These are phyloP conservation scores for Pleurotus eryngii DNA, from an alignment of 768 basidiomycete genomes.

Conservation along the genomic window DNA sequence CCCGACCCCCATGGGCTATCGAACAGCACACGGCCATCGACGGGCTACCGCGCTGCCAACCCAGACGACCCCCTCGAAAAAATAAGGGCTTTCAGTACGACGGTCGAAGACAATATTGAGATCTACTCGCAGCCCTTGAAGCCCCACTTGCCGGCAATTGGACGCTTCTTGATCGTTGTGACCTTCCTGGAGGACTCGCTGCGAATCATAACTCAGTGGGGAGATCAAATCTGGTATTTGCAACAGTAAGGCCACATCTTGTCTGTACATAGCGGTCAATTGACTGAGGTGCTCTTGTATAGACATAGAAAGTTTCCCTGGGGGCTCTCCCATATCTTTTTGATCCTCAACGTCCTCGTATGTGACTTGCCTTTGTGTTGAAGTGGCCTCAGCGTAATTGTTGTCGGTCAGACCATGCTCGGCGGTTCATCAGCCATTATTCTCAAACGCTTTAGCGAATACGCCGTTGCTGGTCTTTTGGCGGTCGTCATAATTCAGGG, in stretches of 20 bases:
- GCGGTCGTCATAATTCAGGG: conserved; percentile 93
- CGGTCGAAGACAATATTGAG: conserved; percentile 90
- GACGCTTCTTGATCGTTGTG: conserved; percentile 94
- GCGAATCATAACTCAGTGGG: conserved; percentile 91
- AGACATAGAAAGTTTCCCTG: conserved; percentile 96
- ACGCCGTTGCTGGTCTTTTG: conserved; percentile 86
- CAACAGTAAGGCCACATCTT: conserved; percentile 65
- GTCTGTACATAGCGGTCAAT: conserved; percentile 3
- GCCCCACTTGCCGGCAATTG: conserved; percentile 92
- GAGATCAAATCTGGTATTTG: conserved; percentile 97
- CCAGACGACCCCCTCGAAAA: conserved; percentile 82
- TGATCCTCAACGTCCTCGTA: conserved; percentile 87
- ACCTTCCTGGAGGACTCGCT: conserved; percentile 98
- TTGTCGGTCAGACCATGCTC: conserved; percentile 72
- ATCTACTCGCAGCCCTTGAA: conserved; percentile 90
- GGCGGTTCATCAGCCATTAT: conserved; percentile 83
- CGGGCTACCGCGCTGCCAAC: conserved; percentile 76
- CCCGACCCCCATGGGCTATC: conserved; percentile 79
- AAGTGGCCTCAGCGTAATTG: not conserved
- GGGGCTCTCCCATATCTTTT: conserved; percentile 93
- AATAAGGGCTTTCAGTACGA: conserved; percentile 63
- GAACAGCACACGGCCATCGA: conserved; percentile 60
- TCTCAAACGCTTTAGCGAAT: conserved; percentile 82
- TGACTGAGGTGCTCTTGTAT: conserved; percentile 8
- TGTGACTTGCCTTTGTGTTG: conserved; percentile 29